phyloP scores from a whole-genome alignment of 805 yeast species.

The Clavispora carvajalis region DNA sequence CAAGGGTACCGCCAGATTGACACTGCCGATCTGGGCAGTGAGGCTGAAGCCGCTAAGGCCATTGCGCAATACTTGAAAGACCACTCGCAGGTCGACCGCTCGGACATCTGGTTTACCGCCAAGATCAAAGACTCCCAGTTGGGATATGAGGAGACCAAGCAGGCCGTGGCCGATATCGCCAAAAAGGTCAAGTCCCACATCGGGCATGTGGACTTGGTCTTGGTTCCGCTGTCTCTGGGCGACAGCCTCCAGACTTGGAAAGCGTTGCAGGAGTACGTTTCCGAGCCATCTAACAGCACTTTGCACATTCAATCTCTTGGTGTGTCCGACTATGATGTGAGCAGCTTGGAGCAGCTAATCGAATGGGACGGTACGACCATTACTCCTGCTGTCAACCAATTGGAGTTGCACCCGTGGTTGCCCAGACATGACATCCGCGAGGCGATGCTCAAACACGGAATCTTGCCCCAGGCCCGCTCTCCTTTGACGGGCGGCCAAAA shows the following conservation, averaged over 20 bases:
- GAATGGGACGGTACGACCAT: constrained; percentile 46
- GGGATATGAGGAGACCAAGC: constrained; percentile 47
- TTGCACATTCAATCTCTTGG: constrained; percentile 66
- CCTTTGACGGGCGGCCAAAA: constrained; percentile 68
- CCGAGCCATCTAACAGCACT: constrained; percentile 39
- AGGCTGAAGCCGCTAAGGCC: constrained; percentile 55
- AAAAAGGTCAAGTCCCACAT: constrained; percentile 38
- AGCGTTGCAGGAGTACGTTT: constrained; percentile 71
- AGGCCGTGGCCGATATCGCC: constrained; percentile 55
- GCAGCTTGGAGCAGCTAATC: constrained; percentile 57
- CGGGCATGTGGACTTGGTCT: constrained; percentile 36
- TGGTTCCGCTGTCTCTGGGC: constrained; percentile 49
- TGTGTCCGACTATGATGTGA: constrained; percentile 66
- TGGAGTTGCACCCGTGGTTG: constrained; percentile 82
- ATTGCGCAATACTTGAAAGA: constrained; percentile 48
- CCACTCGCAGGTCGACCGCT: constrained; percentile 29
- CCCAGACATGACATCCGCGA: constrained; percentile 61
- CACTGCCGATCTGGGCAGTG: constrained; percentile 69
- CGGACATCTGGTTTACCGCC: constrained; percentile 35
- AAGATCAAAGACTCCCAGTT: constrained; percentile 26
- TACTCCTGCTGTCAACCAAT: constrained; percentile 68
- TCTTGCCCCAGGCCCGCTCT: constrained; percentile 70
- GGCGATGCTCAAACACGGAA: constrained; percentile 49
- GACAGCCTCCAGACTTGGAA: constrained; percentile 58
- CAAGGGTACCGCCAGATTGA: constrained; percentile 74